A percentile compares a stretch with the other conserved stretches of the same genome.
phyloP scores from a whole-genome alignment of 345 rosid species.

The Aquilaria sinensis region DNA sequence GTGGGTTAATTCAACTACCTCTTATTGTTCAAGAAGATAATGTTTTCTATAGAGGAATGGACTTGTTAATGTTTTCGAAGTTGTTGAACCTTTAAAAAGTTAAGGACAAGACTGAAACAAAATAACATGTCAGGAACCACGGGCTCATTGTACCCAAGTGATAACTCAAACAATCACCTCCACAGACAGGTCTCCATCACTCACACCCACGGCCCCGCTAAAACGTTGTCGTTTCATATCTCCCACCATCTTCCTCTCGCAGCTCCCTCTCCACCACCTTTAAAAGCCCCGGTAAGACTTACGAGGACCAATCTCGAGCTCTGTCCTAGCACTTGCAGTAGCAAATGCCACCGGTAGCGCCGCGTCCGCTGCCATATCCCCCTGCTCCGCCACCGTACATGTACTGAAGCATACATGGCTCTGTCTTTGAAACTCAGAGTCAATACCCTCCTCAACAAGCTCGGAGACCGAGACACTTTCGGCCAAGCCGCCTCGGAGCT shows the following conservation, averaged over 20 bases:
- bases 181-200: background rate
- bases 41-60: too few species aligned
- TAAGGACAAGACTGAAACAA: too few species aligned
- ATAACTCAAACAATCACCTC: too few species aligned
- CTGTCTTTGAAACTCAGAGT: constrained; percentile 50
- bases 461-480: constrained; percentile 83
- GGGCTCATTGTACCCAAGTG: too few species aligned
- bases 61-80: too few species aligned
- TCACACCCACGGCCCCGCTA: background rate
- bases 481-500: constrained; percentile 68
- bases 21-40: too few species aligned
- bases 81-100: too few species aligned
- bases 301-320: background rate
- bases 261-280: background rate
- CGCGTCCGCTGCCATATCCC: constrained; percentile 15
- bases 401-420: constrained; percentile 32
- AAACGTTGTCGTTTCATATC: constrained; percentile 2
- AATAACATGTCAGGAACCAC: too few species aligned
- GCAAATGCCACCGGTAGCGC: constrained; percentile 23
- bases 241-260: background rate
- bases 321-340: constrained; percentile 5
- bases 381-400: constrained; percentile 20
- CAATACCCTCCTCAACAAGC: constrained; percentile 52
- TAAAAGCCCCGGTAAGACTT: background rate
- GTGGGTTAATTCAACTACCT: too few species aligned